Percentiles rank a stretch among this genome's conserved stretches.
Conservation (phyloP, 164 flowering plant genomes). For the Pachysandra terminalis region DNA sequence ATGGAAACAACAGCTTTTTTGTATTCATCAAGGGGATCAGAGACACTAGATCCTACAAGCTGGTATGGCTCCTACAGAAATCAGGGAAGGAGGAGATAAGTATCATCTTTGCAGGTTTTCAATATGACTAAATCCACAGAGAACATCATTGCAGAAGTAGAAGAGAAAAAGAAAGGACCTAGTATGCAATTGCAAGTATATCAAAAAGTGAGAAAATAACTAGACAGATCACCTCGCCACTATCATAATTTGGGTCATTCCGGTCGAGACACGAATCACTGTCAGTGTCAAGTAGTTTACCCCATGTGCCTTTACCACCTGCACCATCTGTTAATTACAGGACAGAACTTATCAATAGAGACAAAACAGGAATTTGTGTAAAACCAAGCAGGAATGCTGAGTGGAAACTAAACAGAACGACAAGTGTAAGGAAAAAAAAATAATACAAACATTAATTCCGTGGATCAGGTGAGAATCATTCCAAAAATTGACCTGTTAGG, state of each 20-base stretch:
- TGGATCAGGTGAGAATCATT: too few species aligned
- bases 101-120: background rate
- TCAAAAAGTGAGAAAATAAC: background rate
- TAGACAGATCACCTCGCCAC: slow-evolving; percentile 73
- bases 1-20: slow-evolving; percentile 84
- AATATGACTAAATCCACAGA: background rate
- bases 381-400: background rate
- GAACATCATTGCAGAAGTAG: background rate
- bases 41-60: slow-evolving; percentile 68
- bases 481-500: too few species aligned
- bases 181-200: background rate
- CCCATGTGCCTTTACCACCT: slow-evolving; percentile 99
- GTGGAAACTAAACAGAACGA: background rate
- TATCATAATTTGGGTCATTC: slow-evolving; percentile 98
- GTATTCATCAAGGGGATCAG: slow-evolving; percentile 90
- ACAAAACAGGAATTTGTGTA: background rate
- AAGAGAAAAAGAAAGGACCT: background rate
- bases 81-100: background rate
- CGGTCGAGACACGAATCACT: slow-evolving; percentile 74
- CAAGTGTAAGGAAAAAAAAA: background rate
- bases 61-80: slow-evolving; percentile 42
- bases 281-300: slow-evolving; percentile 90
- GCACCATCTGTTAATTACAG: slow-evolving; percentile 64
- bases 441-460: background rate
- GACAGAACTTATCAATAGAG: background rate